Percentiles rank a stretch among this genome's conserved stretches.
Evolutionary conservation across 305 asterid genomes (phyloP).

Genomic region (Fraxinus sp.): DNA sequence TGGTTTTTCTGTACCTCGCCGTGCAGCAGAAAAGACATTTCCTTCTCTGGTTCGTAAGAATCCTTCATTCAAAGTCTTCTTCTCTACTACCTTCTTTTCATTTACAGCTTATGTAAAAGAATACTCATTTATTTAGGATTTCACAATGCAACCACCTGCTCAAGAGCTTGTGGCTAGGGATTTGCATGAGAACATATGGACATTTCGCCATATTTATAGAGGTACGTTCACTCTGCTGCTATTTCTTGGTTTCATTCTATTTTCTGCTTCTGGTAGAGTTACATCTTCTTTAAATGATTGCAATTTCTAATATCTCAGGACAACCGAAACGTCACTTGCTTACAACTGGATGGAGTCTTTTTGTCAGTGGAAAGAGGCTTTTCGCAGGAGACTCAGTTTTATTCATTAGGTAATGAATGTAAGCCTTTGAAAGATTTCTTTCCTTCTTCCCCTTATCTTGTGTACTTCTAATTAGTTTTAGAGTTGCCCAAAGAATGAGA

Average conservation of each 20-base stretch:
- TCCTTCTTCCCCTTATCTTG: neutral
- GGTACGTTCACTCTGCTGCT: conserved; percentile 46
- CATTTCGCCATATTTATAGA: conserved; percentile 90
- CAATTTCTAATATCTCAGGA: conserved; percentile 39
- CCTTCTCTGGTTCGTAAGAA: conserved; percentile 40
- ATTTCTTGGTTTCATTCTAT: neutral
- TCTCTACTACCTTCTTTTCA: neutral
- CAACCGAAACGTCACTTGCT: conserved; percentile 98
- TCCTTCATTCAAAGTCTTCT: neutral
- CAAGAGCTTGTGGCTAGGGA: conserved; percentile 92
- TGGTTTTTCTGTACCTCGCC: conserved; percentile 66
- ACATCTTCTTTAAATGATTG: neutral
- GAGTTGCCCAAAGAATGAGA: neutral
- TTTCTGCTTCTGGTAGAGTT: neutral
- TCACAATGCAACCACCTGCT: conserved; percentile 97
- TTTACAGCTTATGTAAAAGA: neutral
- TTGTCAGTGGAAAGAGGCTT: conserved; percentile 85
- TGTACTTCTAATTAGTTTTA: neutral
- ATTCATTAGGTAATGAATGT: conserved; percentile 63
- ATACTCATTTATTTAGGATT: conserved; percentile 52
- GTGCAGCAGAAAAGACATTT: conserved; percentile 55
- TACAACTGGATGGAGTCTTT: conserved; percentile 95
- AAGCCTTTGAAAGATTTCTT: neutral
- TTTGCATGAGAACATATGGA: conserved; percentile 84
- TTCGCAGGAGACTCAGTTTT: conserved; percentile 84